Conservation (phyloP, 352 stramenopile genomes). For the Thalassiosira livingstoniorum region DNA sequence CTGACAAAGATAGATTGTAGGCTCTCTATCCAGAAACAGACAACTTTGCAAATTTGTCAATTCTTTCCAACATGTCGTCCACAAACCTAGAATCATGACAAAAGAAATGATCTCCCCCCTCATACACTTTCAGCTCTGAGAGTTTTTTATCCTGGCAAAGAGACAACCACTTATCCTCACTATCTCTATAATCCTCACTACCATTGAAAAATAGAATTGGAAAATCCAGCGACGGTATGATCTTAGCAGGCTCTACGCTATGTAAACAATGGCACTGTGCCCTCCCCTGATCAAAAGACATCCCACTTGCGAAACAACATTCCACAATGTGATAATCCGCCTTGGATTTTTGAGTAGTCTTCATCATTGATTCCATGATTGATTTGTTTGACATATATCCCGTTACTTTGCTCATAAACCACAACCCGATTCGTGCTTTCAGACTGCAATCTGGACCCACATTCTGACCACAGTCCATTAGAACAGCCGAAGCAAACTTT, state of each 20-base stretch:
- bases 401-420: slow-evolving; percentile 49
- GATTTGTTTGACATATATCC: slow-evolving; percentile 57
- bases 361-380: slow-evolving; percentile 62
- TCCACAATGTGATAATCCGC: slow-evolving; percentile 69
- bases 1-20: too few species aligned
- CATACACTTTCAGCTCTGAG: slow-evolving; percentile 69
- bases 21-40: too few species aligned
- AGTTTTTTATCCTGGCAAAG: slow-evolving; percentile 55
- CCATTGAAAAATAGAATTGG: slow-evolving; percentile 80
- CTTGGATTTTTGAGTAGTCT: slow-evolving; percentile 54
- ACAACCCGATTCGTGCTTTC: slow-evolving; percentile 67
- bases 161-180: slow-evolving; percentile 67
- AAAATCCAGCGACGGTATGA: slow-evolving; percentile 64
- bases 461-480: slow-evolving; percentile 78
- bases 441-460: slow-evolving; percentile 68
- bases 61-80: slow-evolving; percentile 58
- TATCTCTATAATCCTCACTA: slow-evolving; percentile 72
- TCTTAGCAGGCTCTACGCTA: slow-evolving; percentile 59
- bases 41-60: slow-evolving; percentile 51
- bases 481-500: slow-evolving; percentile 60
- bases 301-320: slow-evolving; percentile 57
- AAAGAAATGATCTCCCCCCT: slow-evolving; percentile 77
- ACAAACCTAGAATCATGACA: slow-evolving; percentile 73
- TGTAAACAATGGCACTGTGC: slow-evolving; percentile 66
- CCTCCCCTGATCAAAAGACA: slow-evolving; percentile 68